These are phyloP conservation scores for Apiospora aurea DNA, from an alignment of 2,329 filamentous ascomycete species.

Conservation along the genomic window DNA sequence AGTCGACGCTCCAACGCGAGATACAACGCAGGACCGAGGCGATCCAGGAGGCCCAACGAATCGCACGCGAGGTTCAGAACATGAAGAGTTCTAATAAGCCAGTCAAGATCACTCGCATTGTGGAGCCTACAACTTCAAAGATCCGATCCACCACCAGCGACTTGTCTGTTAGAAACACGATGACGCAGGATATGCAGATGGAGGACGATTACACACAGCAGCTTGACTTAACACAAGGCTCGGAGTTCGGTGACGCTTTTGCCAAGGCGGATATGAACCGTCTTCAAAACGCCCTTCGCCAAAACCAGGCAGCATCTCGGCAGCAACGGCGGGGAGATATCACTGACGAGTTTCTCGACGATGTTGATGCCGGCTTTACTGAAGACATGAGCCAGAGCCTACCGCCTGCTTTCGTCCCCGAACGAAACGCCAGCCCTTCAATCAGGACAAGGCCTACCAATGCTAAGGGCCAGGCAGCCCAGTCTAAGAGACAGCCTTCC, in stretches of 20 bases:
- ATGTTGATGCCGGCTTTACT: slow-evolving; percentile 34
- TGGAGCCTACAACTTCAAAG: slow-evolving; percentile 37
- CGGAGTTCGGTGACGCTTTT: slow-evolving; percentile 42
- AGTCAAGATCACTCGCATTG: slow-evolving; percentile 43
- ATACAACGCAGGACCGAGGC: slow-evolving; percentile 31
- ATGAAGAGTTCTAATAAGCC: slow-evolving; percentile 41
- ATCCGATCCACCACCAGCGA: slow-evolving; percentile 41
- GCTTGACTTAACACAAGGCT: slow-evolving; percentile 45
- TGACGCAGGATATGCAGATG: slow-evolving; percentile 42
- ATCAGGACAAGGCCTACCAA: slow-evolving; percentile 30
- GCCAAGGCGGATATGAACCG: slow-evolving; percentile 37
- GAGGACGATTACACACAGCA: slow-evolving; percentile 48
- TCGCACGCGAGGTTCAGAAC: slow-evolving; percentile 35
- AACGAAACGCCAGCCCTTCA: slow-evolving; percentile 30
- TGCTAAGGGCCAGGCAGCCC: slow-evolving; percentile 23
- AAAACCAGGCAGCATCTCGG: slow-evolving; percentile 38
- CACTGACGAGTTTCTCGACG: slow-evolving; percentile 33
- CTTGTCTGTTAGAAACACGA: slow-evolving; percentile 44
- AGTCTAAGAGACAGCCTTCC: slow-evolving; percentile 34
- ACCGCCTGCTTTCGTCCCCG: slow-evolving; percentile 35
- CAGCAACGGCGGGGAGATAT: slow-evolving; percentile 29
- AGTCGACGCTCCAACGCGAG: slow-evolving; percentile 32
- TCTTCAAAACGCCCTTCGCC: slow-evolving; percentile 33
- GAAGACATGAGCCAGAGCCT: slow-evolving; percentile 40
- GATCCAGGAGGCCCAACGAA: slow-evolving; percentile 34